Evolutionary conservation across 768 basidiomycete genomes (phyloP).

Genomic region (Tulasnella sp.): DNA sequence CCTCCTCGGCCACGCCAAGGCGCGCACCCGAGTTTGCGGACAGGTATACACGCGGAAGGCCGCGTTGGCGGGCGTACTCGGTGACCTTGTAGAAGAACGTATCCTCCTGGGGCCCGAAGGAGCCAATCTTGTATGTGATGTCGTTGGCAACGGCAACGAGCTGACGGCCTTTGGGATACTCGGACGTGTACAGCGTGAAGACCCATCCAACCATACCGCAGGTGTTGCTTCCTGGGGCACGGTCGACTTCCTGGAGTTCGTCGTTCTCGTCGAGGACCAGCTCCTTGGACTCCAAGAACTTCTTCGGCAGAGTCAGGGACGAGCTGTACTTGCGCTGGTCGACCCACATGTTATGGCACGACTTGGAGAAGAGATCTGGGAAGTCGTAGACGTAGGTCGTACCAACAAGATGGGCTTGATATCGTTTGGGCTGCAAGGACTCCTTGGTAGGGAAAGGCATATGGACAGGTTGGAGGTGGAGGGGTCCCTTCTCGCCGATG

Average conservation of each 20-base stretch:
- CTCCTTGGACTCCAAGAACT: slow-evolving; percentile 71
- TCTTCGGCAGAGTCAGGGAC: slow-evolving; percentile 59
- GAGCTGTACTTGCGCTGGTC: slow-evolving; percentile 53
- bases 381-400: slow-evolving; percentile 99
- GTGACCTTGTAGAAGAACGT: slow-evolving; percentile 94
- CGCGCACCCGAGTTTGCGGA: slow-evolving; percentile 99
- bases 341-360: slow-evolving; percentile 85
- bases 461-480: slow-evolving; percentile 91
- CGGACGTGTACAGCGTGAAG: slow-evolving; percentile 82
- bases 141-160: slow-evolving; percentile 92
- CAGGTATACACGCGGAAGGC: slow-evolving; percentile 90
- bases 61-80: slow-evolving; percentile 77
- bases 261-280: slow-evolving; percentile 91
- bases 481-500: slow-evolving; percentile 92
- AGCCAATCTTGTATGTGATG: slow-evolving; percentile 97
- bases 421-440: slow-evolving; percentile 94
- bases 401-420: slow-evolving; percentile 95
- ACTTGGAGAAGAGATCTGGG: slow-evolving; percentile 97
- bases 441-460: slow-evolving; percentile 94
- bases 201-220: slow-evolving; percentile 99
- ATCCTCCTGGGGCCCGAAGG: slow-evolving; percentile 92
- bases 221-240: slow-evolving; percentile 85
- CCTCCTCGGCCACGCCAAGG: slow-evolving; percentile 90
- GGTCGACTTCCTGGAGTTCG: slow-evolving; percentile 76
- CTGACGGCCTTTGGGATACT: slow-evolving; percentile 78